Percentiles rank a stretch among this genome's conserved stretches.
phyloP scores from a whole-genome alignment of 495 filamentous ascomycete species.

The Xanthoparmelia taractica region DNA sequence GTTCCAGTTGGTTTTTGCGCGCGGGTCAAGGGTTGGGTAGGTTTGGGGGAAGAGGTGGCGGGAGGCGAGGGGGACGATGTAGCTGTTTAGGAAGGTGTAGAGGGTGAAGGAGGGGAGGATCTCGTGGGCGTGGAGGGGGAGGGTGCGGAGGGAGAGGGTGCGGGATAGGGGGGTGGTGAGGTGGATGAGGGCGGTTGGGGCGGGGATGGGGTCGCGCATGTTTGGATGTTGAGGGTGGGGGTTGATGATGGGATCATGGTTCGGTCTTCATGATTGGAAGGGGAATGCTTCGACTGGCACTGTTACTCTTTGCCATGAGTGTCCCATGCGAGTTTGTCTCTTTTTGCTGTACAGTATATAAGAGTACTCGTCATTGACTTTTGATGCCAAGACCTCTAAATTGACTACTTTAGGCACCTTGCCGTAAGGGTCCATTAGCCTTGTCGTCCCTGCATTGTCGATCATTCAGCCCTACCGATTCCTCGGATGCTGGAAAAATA shows the following conservation, averaged over 20 bases:
- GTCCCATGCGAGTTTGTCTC: background rate
- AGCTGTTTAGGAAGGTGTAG: constrained; percentile 68
- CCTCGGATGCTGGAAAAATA: too few relatives aligned
- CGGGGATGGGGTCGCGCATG: constrained; percentile 68
- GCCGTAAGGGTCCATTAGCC: background rate
- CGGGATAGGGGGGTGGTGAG: constrained; percentile 41
- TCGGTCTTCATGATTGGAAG: background rate
- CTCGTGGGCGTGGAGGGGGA: constrained; percentile 85
- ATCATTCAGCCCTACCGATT: background rate
- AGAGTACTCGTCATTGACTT: constrained; percentile 1
- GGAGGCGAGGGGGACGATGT: constrained; percentile 69
- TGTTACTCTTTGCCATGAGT: too few relatives aligned
- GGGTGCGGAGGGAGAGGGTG: constrained; percentile 54
- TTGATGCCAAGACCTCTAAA: background rate
- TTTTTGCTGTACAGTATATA: background rate
- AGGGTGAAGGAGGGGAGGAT: constrained; percentile 62
- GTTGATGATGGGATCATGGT: background rate
- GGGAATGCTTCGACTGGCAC: background rate
- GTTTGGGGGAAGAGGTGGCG: constrained; percentile 55
- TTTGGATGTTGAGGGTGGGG: background rate
- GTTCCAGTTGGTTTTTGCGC: constrained; percentile 86
- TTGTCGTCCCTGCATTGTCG: background rate
- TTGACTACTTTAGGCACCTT: too few relatives aligned
- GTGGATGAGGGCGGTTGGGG: constrained; percentile 38
- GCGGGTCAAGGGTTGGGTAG: constrained; percentile 59